phyloP scores from a whole-genome alignment of 441 rosid species.

The Biscutella laevigata region DNA sequence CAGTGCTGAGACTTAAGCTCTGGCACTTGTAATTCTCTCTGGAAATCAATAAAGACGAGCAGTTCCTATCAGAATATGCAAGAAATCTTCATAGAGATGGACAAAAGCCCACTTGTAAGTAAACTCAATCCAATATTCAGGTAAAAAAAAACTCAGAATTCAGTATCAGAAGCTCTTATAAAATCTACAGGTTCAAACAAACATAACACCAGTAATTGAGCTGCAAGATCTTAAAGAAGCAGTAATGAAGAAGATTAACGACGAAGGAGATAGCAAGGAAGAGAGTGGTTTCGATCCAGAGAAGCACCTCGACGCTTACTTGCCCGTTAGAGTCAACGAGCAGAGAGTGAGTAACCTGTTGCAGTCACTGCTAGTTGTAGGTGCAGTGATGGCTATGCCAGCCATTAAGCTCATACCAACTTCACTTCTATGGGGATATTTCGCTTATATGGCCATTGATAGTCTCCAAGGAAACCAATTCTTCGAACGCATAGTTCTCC shows the following conservation, averaged over 20 bases:
- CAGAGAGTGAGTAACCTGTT: constrained; percentile 67
- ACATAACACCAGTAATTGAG: constrained; percentile 33
- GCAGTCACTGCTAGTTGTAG: constrained; percentile 56
- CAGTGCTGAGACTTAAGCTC: no score
- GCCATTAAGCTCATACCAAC: constrained; percentile 55
- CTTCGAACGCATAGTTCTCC: constrained; percentile 66
- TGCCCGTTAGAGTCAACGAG: constrained; percentile 76
- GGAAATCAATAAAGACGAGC: no score
- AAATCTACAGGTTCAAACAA: constrained; percentile 17
- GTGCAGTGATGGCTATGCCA: constrained; percentile 48
- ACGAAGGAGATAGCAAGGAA: constrained; percentile 21
- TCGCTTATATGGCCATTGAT: constrained; percentile 81
- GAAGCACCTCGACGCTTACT: constrained; percentile 54
- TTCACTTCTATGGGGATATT: constrained; percentile 82
- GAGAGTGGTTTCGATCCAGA: constrained; percentile 47
- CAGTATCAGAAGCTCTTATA: neutral
- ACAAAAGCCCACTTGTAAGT: constrained; percentile 41
- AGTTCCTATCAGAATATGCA: constrained; percentile 70
- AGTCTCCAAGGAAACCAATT: constrained; percentile 82
- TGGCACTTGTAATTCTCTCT: no score
- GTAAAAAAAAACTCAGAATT: no score
- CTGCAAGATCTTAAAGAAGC: constrained; percentile 51
- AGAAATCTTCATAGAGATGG: constrained; percentile 63
- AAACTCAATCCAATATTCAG: neutral
- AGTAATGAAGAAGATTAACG: constrained; percentile 34